Percentiles rank a stretch among this genome's conserved stretches.
Conservation (phyloP, 768 basidiomycete species). For the Dictyophora rubrovolvata region DNA sequence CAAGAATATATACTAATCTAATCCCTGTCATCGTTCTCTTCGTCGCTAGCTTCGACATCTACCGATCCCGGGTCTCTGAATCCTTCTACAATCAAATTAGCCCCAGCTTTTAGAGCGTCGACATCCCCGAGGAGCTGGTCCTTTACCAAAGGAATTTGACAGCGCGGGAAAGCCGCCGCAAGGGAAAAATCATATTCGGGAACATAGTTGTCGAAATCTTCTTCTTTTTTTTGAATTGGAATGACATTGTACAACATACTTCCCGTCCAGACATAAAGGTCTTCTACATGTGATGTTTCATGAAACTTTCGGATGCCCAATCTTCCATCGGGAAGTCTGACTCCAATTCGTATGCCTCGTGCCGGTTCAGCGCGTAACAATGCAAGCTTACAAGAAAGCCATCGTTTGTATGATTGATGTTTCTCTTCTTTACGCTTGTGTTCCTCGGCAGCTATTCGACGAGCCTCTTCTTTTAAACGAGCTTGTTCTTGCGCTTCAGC, state of each 20-base stretch:
- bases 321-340: conserved; percentile 38
- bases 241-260: conserved; percentile 40
- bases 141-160: conserved; percentile 42
- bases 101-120: conserved; percentile 17
- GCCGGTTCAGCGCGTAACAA: conserved; percentile 17
- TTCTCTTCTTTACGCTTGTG: conserved; percentile 21
- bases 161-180: conserved; percentile 57
- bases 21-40: conserved; percentile 1
- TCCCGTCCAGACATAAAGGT: conserved; percentile 69
- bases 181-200: conserved; percentile 66
- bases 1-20: background rate
- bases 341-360: conserved; percentile 36
- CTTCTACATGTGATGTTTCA: conserved; percentile 38
- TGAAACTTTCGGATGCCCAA: conserved; percentile 52
- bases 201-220: conserved; percentile 25
- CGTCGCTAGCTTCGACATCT: conserved; percentile 10
- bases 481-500: conserved; percentile 58
- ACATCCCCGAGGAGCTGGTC: conserved; percentile 14
- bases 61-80: conserved; percentile 1
- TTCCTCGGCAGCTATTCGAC: conserved; percentile 28
- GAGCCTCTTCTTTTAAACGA: conserved; percentile 47
- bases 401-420: conserved; percentile 8
- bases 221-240: conserved; percentile 27
- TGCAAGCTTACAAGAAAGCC: conserved; percentile 11
- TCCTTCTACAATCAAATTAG: conserved; percentile 22